Base-by-base conservation (phyloP, 768 basidiomycete genomes). In the Daedaleopsis sinensis region DNA sequence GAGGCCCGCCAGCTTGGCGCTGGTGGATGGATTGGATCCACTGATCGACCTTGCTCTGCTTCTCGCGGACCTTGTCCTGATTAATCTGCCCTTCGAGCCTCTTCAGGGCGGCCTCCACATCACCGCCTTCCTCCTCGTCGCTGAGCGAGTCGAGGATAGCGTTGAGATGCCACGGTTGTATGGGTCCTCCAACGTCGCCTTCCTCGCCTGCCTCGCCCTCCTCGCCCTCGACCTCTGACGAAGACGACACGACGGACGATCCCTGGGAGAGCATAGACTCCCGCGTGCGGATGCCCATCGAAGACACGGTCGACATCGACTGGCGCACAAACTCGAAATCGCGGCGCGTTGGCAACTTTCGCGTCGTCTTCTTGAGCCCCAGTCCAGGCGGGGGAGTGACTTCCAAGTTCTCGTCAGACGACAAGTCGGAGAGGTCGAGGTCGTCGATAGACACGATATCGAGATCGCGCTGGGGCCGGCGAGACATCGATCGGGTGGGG, bases 61-160 rank as follows among this genome's bases (percentile, higher is more conserved):
- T 92, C 65, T 86, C 89, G 64, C 84, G 79, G 70, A 89, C 84
- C 68, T 84, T 82, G 61, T 85, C 78, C 0, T 83, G 83, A 71
- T 93, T 93, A 56, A 95, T 91, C 70, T 93, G 87, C 0, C 94
- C 95, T 73, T 96, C 94, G 42, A 97, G 81, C 13, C 90, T 79
- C 23, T 83, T 79, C 63, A 97, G 72, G 18, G 95, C 94, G 8
- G 86, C 90, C 36, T 94, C 93, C 18, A 91, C 89, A 67, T 91
- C 93, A 1, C 93, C 93, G 18, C 76, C 80, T 59, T 88, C 92
- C 23, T 82, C 90, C 5, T 93, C 87, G 56, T 91, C 86, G 62
- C 84, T 89, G 65, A 90, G 76, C 42, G 84, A 73, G 52, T 92
- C 89, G 12, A 93, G 80, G 42, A 93, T 75, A 27, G 89, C 87